Base-by-base conservation (phyloP, 2,329 filamentous ascomycete species). In the Zymoseptoria crescenta region DNA sequence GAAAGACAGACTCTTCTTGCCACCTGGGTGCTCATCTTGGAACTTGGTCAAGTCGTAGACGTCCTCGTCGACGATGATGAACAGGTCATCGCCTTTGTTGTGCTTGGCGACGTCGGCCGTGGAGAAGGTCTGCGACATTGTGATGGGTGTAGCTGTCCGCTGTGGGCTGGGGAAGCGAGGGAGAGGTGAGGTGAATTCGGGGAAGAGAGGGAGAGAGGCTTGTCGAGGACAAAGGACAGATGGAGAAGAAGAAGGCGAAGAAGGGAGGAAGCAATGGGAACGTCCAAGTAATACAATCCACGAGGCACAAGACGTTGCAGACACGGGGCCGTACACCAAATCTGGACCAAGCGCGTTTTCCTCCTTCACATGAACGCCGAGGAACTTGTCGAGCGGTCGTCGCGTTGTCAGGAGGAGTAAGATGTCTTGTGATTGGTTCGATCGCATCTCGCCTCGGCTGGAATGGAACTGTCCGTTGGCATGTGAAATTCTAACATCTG, bases 41-140 rank as follows among this genome's bases (percentile, higher is more conserved):
- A 80, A 81, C 63, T 77, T 91, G 68, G 91, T 96, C 69, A 97
- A 74, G 73, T 99, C 93, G 76, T 96, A 97, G 67, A 97, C 93
- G 75, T 97, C 93, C 69, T 92, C 88, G 67, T 97, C 93, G 66
- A 97, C 86, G 65, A 95, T 84, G 71, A 97, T 89, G 84, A 87
- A 97, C 62, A 96, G 81, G 73, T 87, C 87, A 71, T 91, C 85
- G 52, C 87, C 76, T 79, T 93, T 96, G 81, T 91, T 96, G 77
- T 97, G 92, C 77, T 88, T 85, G 73, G 92, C 87, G 64, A 99
- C 93, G 74, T 96, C 92, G 79, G 83, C 83, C 65, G 86, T 81
- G 57, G 87, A 88, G 74, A 96, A 96, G 29, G 84, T 87, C 78
- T 94, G 89, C 55, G 92, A 88, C 94, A 99, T 99, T 69, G 59